A percentile compares a stretch with the other conserved stretches of the same genome.
Conservation (phyloP, 129 eudicot genomes). For the Escallonia rubra region DNA sequence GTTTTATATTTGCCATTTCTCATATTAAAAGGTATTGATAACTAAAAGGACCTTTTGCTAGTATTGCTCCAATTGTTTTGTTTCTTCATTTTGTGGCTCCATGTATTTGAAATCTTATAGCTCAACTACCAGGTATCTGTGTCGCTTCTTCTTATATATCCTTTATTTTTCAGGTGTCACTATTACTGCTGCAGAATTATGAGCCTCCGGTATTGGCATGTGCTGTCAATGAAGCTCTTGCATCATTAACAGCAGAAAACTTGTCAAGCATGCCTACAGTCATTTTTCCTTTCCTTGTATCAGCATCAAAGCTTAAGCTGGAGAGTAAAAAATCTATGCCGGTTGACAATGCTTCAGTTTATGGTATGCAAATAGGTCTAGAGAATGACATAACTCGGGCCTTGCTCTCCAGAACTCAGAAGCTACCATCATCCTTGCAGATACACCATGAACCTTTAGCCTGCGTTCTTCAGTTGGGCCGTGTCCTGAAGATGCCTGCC, state of each 20-base stretch:
- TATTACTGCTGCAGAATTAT: constrained; percentile 52
- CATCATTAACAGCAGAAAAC: constrained; percentile 40
- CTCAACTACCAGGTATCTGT: neutral
- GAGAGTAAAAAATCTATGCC: constrained; percentile 28
- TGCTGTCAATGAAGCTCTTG: constrained; percentile 66
- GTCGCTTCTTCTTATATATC: neutral
- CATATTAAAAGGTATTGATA: too few species aligned
- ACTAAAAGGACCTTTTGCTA: too few species aligned
- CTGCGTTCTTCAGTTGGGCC: constrained; percentile 56
- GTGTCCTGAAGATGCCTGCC: constrained; percentile 42
- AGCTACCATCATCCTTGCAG: constrained; percentile 52
- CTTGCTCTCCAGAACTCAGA: constrained; percentile 39
- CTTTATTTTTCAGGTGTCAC: constrained; percentile 51
- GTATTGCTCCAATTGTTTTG: neutral
- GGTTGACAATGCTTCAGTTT: constrained; percentile 21
- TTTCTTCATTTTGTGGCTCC: neutral
- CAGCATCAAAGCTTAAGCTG: constrained; percentile 54
- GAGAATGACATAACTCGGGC: constrained; percentile 35
- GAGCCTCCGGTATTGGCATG: constrained; percentile 70
- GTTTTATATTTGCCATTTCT: too few species aligned
- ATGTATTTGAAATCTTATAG: neutral
- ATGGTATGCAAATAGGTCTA: constrained; percentile 65
- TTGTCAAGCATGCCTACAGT: constrained; percentile 43
- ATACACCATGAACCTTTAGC: constrained; percentile 57
- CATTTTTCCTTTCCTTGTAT: constrained; percentile 55